Evolutionary conservation across 2,329 filamentous ascomycete species (phyloP), one percentile per base, ranked within the genome.

Genomic region (Sphaerulina vaccinii): DNA sequence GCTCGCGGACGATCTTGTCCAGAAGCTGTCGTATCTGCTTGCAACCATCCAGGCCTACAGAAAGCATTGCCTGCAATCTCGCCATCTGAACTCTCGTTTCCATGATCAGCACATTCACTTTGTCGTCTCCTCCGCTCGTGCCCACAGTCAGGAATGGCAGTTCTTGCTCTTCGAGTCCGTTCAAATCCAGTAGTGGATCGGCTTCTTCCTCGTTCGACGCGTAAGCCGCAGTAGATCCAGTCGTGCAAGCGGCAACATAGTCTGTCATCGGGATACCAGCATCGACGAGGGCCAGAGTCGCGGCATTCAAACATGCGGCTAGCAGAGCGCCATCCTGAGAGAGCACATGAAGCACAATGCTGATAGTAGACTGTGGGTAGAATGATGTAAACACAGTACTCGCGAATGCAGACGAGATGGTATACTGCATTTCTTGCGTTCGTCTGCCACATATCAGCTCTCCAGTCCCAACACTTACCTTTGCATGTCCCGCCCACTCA

Each of bases 221-320:
- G 60, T 86, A 81, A 0, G 83, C 80, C 0, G 84, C 84, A 0
- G 87, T 89, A 11, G 86, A 88, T 3, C 91, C 93, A 0, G 90
- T 88, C 0, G 91, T 96, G 72, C 89, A 95, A 5, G 91, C 90
- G 18, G 85, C 84, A 2, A 97, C 81, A 68, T 96, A 95, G 67
- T 95, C 90, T 2, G 85, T 84, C 91, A 97, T 96, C 19, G 93
- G 93, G 16, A 99, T 86, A 46, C 93, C 93, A 0, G 93, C 93
- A 68, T 99, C 93, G 56, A 97, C 86, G 18, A 97, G 82, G 0
- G 93, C 93, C 10, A 99, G 82, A 0, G 92, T 96, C 0, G 88
- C 83, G 3, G 93, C 93, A 66, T 99, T 99, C 62, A 97, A 78
- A 39, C 92, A 89, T 0, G 90, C 87, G 0, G 92, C 90, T 16